A percentile compares a stretch with the other conserved stretches of the same genome.
Evolutionary conservation across 345 rosid genomes (phyloP).

Genomic region (Acer saccharum): DNA sequence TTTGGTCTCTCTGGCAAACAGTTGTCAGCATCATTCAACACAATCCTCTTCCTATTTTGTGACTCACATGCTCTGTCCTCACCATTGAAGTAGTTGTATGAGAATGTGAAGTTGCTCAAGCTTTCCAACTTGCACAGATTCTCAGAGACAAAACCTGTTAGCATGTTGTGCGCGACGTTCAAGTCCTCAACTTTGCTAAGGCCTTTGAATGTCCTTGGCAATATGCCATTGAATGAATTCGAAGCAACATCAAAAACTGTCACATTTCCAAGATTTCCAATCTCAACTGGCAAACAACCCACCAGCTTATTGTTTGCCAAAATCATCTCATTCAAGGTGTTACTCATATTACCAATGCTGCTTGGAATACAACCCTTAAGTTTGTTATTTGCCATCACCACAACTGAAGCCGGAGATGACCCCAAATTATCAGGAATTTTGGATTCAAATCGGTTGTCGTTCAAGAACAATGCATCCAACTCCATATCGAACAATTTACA

Average conservation of each 20-base stretch:
- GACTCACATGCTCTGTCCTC: slow-evolving; percentile 50
- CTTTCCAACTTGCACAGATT: slow-evolving; percentile 45
- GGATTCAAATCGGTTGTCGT: slow-evolving; percentile 58
- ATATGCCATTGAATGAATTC: slow-evolving; percentile 47
- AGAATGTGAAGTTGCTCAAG: slow-evolving; percentile 51
- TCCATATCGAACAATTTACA: slow-evolving; percentile 47
- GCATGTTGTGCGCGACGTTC: slow-evolving; percentile 39
- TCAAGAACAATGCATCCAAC: slow-evolving; percentile 69
- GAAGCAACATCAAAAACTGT: slow-evolving; percentile 50
- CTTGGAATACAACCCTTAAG: slow-evolving; percentile 64
- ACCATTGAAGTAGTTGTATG: slow-evolving; percentile 54
- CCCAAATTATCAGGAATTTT: slow-evolving; percentile 53
- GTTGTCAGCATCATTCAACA: slow-evolving; percentile 43
- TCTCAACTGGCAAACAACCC: slow-evolving; percentile 65
- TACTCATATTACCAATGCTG: slow-evolving; percentile 53
- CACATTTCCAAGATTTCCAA: slow-evolving; percentile 52
- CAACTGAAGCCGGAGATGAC: slow-evolving; percentile 53
- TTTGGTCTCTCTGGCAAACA: slow-evolving; percentile 52
- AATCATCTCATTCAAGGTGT: slow-evolving; percentile 53
- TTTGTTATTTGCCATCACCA: slow-evolving; percentile 59
- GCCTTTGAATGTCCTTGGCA: slow-evolving; percentile 42
- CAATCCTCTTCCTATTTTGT: slow-evolving; percentile 30
- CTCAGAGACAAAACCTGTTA: slow-evolving; percentile 53
- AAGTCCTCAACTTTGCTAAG: slow-evolving; percentile 40
- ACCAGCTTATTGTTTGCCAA: slow-evolving; percentile 51